Conservation (phyloP, 2,329 filamentous ascomycete genomes). For the Sphaerulina musiva region DNA sequence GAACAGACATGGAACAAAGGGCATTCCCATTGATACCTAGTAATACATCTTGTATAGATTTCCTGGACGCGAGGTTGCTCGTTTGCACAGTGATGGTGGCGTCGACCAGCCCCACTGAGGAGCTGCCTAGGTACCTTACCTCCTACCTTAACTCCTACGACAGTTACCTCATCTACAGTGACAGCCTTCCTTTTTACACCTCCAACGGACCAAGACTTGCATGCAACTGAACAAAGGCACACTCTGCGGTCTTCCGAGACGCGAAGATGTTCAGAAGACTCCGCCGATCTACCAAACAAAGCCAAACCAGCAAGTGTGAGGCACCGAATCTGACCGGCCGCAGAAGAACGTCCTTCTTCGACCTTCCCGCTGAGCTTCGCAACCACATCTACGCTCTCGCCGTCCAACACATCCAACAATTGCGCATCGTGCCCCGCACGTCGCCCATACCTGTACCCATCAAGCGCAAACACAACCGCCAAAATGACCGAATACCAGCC, state of each 20-base stretch:
- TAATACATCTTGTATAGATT: neutral
- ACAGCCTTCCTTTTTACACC: neutral
- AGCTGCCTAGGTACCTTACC: neutral
- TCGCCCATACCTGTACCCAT: neutral
- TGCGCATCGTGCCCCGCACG: conserved; percentile 7
- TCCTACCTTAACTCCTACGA: too few species aligned
- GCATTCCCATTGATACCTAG: neutral
- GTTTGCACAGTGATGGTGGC: neutral
- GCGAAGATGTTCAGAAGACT: conserved; percentile 1
- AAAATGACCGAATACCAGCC: conserved; percentile 14
- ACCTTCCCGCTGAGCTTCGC: conserved; percentile 30
- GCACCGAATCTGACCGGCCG: conserved; percentile 1
- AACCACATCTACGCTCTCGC: conserved; percentile 27
- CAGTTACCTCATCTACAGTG: neutral
- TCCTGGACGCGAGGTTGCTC: neutral
- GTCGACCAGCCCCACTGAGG: neutral
- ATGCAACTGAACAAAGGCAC: neutral
- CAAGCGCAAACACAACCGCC: neutral
- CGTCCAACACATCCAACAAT: conserved; percentile 9
- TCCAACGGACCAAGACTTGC: neutral
- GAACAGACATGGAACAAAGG: neutral
- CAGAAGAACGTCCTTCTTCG: conserved; percentile 24
- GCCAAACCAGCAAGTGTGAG: neutral
- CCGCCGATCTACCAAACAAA: neutral
- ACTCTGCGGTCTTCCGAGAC: neutral